These are phyloP conservation scores for Beauveria caledonica DNA, from an alignment of 2,329 filamentous ascomycete species.

Conservation along the genomic window DNA sequence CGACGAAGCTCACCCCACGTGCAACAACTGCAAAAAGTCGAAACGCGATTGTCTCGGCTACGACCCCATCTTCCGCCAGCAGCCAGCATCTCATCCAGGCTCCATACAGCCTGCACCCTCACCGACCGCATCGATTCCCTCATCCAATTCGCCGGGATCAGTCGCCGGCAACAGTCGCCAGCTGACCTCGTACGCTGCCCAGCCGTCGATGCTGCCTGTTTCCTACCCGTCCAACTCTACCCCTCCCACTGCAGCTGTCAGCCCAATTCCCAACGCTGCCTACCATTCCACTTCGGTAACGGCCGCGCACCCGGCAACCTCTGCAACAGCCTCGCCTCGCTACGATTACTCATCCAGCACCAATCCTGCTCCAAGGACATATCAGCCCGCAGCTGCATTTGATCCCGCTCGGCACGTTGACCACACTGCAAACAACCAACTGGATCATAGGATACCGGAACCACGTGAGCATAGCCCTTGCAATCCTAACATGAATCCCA, in stretches of 20 bases:
- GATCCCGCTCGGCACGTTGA: constrained; percentile 1
- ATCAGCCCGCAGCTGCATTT: background rate
- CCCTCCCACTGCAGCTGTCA: constrained; percentile 25
- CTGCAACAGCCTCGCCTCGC: constrained; percentile 31
- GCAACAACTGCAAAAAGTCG: constrained; percentile 82
- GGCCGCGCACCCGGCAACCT: constrained; percentile 21
- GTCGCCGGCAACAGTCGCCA: constrained; percentile 18
- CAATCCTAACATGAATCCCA: constrained; percentile 5
- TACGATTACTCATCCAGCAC: constrained; percentile 35
- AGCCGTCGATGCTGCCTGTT: constrained; percentile 35
- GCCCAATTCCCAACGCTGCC: constrained; percentile 17
- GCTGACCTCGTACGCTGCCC: constrained; percentile 37
- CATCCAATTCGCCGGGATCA: constrained; percentile 16
- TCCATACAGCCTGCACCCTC: constrained; percentile 39
- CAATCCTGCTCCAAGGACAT: background rate
- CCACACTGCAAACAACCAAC: background rate
- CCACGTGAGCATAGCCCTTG: background rate
- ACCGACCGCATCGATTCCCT: constrained; percentile 17
- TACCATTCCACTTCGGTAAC: constrained; percentile 27
- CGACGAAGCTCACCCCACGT: constrained; percentile 89
- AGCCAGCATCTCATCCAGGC: constrained; percentile 64
- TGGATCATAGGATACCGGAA: background rate
- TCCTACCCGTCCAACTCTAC: constrained; percentile 28
- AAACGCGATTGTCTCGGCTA: constrained; percentile 82
- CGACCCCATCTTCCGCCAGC: constrained; percentile 77